Evolutionary conservation across 1,284 basidiomycete species (phyloP), one percentile per base, ranked within the genome.

Genomic region (Ganoderma lucidum): DNA sequence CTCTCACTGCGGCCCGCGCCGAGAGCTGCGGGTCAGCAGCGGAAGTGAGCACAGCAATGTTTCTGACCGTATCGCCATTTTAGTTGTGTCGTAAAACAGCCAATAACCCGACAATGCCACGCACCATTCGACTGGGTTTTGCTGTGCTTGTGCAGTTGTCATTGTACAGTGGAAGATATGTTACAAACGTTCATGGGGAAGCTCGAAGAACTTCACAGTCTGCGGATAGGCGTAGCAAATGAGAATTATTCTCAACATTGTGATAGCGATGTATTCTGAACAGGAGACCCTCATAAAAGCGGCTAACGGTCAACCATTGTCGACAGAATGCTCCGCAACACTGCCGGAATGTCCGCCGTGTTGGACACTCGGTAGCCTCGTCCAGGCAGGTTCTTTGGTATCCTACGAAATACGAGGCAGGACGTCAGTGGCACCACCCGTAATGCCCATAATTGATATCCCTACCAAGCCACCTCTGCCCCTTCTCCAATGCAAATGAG

Each of bases 401-500:
- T 84, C 88, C 89, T 90, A 72, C 15, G 53, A 23, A 35, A 8
- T 35, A 35, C 8, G 35, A 44, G 12, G 23, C 51, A 15, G n/a
- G 28, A 32, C 17, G 44, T 32, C 17, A 35, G 35, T 35, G 35
- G 1, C 35, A 35, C 35, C 35, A 35, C 35, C 4, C 35, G 35
- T 8, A 30, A 17, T 32, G 6, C 30, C 15, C 53, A 19, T 35
- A 48, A 14, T 15, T 42, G 62, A 23, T n/a, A 8, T 3, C 72
- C 83, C 63, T 75, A 90, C 90, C 88, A 90, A 23, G 84, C 73
- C 12, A 86, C 85, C 74, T 90, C 88, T 2, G 88, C 88, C 14
- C 89, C 88, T 76, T 90, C 89, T n/a, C 89, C 89, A 62, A 91
- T 91, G 75, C 89, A 90, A 42, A 91, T 86, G 39, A 91, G 80